A percentile compares a stretch with the other conserved stretches of the same genome.
Conservation (phyloP, 495 filamentous ascomycete genomes). For the Penicillium canescens region DNA sequence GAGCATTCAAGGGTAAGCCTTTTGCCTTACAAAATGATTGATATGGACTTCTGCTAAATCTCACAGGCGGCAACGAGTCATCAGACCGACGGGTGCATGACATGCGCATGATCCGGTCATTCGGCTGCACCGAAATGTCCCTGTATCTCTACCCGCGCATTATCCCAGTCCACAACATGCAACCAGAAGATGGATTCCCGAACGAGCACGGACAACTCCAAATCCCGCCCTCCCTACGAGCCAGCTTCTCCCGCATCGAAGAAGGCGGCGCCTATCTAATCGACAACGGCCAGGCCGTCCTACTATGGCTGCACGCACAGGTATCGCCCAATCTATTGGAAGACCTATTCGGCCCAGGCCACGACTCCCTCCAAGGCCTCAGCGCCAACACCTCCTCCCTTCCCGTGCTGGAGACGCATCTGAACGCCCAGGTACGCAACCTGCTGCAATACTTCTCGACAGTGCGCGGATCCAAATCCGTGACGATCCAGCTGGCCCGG, state of each 20-base stretch:
- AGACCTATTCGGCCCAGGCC: slow-evolving; percentile 85
- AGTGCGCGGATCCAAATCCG: slow-evolving; percentile 79
- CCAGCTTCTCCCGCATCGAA: slow-evolving; percentile 87
- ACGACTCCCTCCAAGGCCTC: slow-evolving; percentile 68
- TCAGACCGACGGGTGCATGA: slow-evolving; percentile 89
- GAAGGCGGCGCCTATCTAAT: slow-evolving; percentile 95
- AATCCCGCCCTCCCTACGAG: slow-evolving; percentile 66
- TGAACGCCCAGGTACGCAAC: slow-evolving; percentile 94
- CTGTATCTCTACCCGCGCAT: slow-evolving; percentile 96
- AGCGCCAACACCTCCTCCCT: slow-evolving; percentile 73
- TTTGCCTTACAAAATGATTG: background rate
- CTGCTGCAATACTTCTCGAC: slow-evolving; percentile 82
- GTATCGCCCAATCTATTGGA: slow-evolving; percentile 79
- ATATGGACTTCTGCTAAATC: slow-evolving; percentile 3
- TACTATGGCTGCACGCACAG: slow-evolving; percentile 84
- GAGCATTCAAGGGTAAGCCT: slow-evolving; percentile 78
- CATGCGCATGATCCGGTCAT: slow-evolving; percentile 83
- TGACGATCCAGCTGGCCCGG: slow-evolving; percentile 86
- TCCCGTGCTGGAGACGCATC: slow-evolving; percentile 82
- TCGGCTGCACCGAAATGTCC: slow-evolving; percentile 81
- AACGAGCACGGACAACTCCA: slow-evolving; percentile 84
- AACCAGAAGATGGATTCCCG: slow-evolving; percentile 76
- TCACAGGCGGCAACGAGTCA: slow-evolving; percentile 73
- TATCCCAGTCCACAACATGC: slow-evolving; percentile 85
- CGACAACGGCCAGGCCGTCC: slow-evolving; percentile 90